Evolutionary conservation across 2,329 filamentous ascomycete species (phyloP).

Genomic region (Plectosphaerella sp.): DNA sequence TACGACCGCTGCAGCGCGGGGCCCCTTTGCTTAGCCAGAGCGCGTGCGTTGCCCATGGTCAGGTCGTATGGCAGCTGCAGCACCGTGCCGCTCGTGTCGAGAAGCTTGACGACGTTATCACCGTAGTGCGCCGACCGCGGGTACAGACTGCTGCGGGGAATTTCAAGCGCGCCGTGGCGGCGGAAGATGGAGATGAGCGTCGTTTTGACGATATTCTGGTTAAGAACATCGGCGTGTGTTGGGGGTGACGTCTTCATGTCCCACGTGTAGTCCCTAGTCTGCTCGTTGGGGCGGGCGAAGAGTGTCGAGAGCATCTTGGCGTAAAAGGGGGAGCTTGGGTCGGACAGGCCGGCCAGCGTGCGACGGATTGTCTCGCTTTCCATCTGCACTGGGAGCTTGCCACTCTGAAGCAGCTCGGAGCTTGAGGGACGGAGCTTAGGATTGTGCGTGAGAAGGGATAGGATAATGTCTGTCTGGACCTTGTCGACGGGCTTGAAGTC

Average conservation of each 20-base stretch:
- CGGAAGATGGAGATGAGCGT: constrained; percentile 75
- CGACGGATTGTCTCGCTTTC: constrained; percentile 88
- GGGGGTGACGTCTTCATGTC: constrained; percentile 55
- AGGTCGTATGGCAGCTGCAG: constrained; percentile 93
- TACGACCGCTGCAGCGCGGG: constrained; percentile 70
- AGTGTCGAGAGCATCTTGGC: constrained; percentile 83
- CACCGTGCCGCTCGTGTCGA: constrained; percentile 81
- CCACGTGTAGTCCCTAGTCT: constrained; percentile 78
- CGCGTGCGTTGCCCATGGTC: constrained; percentile 81
- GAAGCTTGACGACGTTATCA: constrained; percentile 69
- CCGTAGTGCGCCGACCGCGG: constrained; percentile 78
- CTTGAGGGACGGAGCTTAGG: constrained; percentile 81
- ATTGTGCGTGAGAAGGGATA: constrained; percentile 75
- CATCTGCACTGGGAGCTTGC: constrained; percentile 84
- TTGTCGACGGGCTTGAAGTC: constrained; percentile 69
- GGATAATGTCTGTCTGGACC: constrained; percentile 73
- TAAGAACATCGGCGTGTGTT: constrained; percentile 54
- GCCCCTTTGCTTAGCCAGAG: constrained; percentile 67
- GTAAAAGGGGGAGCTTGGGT: constrained; percentile 83
- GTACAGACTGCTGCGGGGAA: constrained; percentile 69
- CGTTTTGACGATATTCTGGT: constrained; percentile 70
- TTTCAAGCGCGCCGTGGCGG: constrained; percentile 83
- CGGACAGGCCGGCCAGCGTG: constrained; percentile 74
- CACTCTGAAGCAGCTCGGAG: constrained; percentile 75
- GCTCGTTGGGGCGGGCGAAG: constrained; percentile 71